Base-by-base conservation (phyloP, 768 basidiomycete species). In the Russula griseocarnosa region DNA sequence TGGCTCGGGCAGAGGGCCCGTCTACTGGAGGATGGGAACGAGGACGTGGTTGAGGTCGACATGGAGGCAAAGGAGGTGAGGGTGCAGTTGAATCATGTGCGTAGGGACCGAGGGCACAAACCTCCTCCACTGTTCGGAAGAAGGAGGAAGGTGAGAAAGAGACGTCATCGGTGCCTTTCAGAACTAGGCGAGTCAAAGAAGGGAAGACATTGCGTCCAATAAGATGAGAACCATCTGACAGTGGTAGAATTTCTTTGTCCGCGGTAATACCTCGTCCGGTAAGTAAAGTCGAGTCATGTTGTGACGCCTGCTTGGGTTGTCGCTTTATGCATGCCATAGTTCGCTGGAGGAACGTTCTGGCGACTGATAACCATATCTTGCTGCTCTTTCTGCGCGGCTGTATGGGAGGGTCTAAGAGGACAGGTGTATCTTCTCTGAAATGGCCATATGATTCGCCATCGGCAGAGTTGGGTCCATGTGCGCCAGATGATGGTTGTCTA, bases 131-230 rank as follows among this genome's bases (percentile, higher is more conserved):
- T 34, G 55, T 65, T 52, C 55, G 36, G 20, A 65, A 65, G 34
- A 65, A 65, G 14, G 64, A 60, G 20, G 64, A 65, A 10, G 59
- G 60, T 40, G 64, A 65, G 59, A 65, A 65, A 26, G 64, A 55
- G 49, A 65, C 59, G 22, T 61, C 55, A 26, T 61, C 50, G 13
- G 55, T 26, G 18, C 49, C 34, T 28, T 18, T 59, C 40, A 65
- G 34, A 36, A 65, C 64, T 20, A 65, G 47, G 9, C 40, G 59
- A 38, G 64, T 65, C 50, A 61, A 55, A 55, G 58, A 60, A 16
- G 63, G 24, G 18, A 60, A n/a, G n/a, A 24, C 24, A 32, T 52
- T 32, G 32, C 55, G 59, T 28, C 49, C 42, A 9, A 5, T 3
- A 18, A 50, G 36, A 57, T 22, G 28, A 52, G 54, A 30, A 14